A percentile compares a stretch with the other conserved stretches of the same genome.
Evolutionary conservation across 2,329 filamentous ascomycete species (phyloP).

Genomic region (Xylaria sp.): DNA sequence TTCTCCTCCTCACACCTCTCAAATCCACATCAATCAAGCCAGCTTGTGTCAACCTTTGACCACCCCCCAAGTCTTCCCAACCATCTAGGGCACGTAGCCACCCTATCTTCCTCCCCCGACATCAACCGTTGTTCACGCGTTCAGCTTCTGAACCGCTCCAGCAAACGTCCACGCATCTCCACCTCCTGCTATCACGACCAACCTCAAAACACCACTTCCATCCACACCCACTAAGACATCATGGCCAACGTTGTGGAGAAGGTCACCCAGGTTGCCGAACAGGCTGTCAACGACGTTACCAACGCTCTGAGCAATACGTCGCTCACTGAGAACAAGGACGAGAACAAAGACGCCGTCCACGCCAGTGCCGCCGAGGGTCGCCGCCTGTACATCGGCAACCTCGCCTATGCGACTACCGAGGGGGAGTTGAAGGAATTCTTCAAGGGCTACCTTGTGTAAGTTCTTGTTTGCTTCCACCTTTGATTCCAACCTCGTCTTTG

Average conservation of each 20-base stretch:
- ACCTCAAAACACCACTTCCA: slow-evolving; percentile 47
- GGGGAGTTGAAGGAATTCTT: slow-evolving; percentile 99
- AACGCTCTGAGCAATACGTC: slow-evolving; percentile 77
- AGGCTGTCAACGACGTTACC: slow-evolving; percentile 80
- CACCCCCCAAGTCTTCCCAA: slow-evolving; percentile 59
- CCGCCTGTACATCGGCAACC: slow-evolving; percentile 99
- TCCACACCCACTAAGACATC: slow-evolving; percentile 61
- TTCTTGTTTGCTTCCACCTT: slow-evolving; percentile 48
- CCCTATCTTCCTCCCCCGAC: slow-evolving; percentile 75
- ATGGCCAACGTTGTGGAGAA: slow-evolving; percentile 89
- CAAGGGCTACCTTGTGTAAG: slow-evolving; percentile 99
- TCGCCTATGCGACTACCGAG: slow-evolving; percentile 99
- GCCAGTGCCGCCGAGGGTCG: slow-evolving; percentile 98
- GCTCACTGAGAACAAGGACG: slow-evolving; percentile 67
- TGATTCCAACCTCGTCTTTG: background rate
- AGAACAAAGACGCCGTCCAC: slow-evolving; percentile 84
- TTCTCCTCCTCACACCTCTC: slow-evolving; percentile 53
- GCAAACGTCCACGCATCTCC: slow-evolving; percentile 50
- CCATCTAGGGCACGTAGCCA: slow-evolving; percentile 88
- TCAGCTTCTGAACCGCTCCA: slow-evolving; percentile 59
- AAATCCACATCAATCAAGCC: slow-evolving; percentile 56
- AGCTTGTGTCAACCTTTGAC: slow-evolving; percentile 52
- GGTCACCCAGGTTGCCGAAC: slow-evolving; percentile 67
- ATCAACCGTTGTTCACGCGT: slow-evolving; percentile 74
- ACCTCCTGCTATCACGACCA: slow-evolving; percentile 36